Base-by-base conservation (phyloP, 2,329 filamentous ascomycete species). In the Diatrype stigma region DNA sequence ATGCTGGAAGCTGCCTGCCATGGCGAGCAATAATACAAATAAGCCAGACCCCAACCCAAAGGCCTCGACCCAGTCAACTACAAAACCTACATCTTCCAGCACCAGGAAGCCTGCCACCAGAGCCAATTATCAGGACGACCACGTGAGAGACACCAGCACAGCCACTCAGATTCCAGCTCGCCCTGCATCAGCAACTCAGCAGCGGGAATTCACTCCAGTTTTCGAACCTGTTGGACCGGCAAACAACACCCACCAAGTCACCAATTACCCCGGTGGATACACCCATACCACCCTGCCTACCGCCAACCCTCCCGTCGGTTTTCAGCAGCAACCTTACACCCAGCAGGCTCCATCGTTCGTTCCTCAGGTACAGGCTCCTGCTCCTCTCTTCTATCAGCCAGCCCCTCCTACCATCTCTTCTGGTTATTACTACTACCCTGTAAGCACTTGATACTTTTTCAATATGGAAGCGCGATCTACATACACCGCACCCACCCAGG, bases 171-270 rank as follows among this genome's bases (percentile, higher is more conserved):
- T 10, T 28, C 22, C 40, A 2, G 40, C 7, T 16, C 40, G 14
- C 7, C 16, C 40, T 16, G 7, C 22, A 22, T 21, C 7, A n/a
- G 8, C 40, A 44, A 26, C 40, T 44, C 44, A 21, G 16, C 45
- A 45, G 28, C 26, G 42, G 19, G 23, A 38, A 14, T n/a, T 30
- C n/a, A 19, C 5, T n/a, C 50, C 55, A 3, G 38, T 32, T 8
- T 59, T 53, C 38, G 56, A 60, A 45, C 6, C 54, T 51, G 7
- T 57, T n/a, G n/a, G n/a, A n/a, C 59, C 21, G 59, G 56, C n/a
- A 59, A 59, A 21, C 32, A 50, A 8, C 50, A 58, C 21, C 53
- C 50, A 58, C 21, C 53, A 30, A 11, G 56, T 61, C 46, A 50
- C 47, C 35, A 58, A 59, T 45, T 28, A 54, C 22, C 53, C 59